Evolutionary conservation across 371 early-diverging fungal species (phyloP).

Genomic region (Rhizopus microsporus): DNA sequence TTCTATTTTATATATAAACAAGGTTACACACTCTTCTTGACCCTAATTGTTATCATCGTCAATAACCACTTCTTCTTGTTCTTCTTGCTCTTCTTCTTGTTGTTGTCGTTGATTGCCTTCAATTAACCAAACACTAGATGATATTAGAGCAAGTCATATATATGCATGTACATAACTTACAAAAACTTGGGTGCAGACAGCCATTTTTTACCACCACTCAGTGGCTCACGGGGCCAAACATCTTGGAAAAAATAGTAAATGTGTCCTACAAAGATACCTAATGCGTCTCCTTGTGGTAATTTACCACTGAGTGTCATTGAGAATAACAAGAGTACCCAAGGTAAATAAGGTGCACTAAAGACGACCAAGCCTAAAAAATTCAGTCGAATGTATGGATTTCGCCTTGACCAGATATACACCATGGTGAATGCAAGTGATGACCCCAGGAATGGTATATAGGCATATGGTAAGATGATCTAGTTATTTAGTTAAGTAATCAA

Average conservation of each 20-base stretch:
- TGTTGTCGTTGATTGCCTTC: slow-evolving; percentile 22
- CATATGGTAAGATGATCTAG: slow-evolving; percentile 70
- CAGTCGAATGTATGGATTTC: slow-evolving; percentile 84
- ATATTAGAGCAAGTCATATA: neutral
- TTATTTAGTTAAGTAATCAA: neutral
- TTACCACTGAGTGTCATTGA: slow-evolving; percentile 69
- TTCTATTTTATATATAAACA: neutral
- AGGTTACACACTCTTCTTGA: slow-evolving; percentile 2
- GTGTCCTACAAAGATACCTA: slow-evolving; percentile 91
- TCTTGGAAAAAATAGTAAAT: slow-evolving; percentile 93
- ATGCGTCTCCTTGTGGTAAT: slow-evolving; percentile 79
- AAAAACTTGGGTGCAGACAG: slow-evolving; percentile 65
- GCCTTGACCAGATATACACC: slow-evolving; percentile 95
- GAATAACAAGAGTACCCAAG: slow-evolving; percentile 88
- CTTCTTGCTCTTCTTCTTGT: slow-evolving; percentile 1
- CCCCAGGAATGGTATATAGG: slow-evolving; percentile 82
- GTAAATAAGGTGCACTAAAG: slow-evolving; percentile 92
- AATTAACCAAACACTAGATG: slow-evolving; percentile 20
- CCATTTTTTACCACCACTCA: slow-evolving; percentile 59
- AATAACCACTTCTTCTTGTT: slow-evolving; percentile 7
- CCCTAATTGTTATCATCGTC: neutral
- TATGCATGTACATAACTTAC: slow-evolving; percentile 37
- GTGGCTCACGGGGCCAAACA: slow-evolving; percentile 84
- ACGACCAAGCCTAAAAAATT: slow-evolving; percentile 88
- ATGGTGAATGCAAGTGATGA: slow-evolving; percentile 84